phyloP scores from a whole-genome alignment of 1,284 basidiomycete genomes.

The Sporisorium iseilematis-ciliati region DNA sequence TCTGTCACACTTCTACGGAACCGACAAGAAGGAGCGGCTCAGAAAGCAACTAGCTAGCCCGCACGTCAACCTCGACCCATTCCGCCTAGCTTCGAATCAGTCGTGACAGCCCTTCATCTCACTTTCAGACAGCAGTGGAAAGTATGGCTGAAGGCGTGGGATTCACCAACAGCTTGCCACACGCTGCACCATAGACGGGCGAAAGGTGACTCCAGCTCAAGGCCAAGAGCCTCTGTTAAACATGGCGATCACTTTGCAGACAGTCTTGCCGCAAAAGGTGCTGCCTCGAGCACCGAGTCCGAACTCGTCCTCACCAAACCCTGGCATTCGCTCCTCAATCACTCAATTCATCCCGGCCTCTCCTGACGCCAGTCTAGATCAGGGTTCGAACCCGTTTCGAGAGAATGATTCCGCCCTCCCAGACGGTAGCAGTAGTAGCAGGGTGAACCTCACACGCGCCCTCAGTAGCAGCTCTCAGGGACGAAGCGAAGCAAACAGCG shows the following conservation, averaged over 20 bases:
- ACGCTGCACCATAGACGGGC: neutral
- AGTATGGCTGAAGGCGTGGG: conserved; percentile 8
- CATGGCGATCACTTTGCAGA: conserved; percentile 46
- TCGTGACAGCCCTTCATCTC: neutral
- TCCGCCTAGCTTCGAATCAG: neutral
- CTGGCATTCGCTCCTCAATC: conserved; percentile 39
- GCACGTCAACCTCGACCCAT: neutral
- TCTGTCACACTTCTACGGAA: neutral
- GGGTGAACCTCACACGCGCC: neutral
- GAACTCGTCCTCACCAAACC: conserved; percentile 37
- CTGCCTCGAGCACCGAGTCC: conserved; percentile 43
- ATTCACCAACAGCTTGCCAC: no score
- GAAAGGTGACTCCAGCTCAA: neutral
- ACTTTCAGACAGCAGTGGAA: neutral
- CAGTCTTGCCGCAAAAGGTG: conserved; percentile 36
- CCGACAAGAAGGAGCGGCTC: neutral
- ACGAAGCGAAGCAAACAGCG: neutral
- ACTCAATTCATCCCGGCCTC: conserved; percentile 50
- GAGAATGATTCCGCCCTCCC: neutral
- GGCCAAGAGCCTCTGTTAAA: neutral
- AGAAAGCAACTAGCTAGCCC: neutral
- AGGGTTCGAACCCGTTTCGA: neutral
- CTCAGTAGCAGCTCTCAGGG: conserved; percentile 16
- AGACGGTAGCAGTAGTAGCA: conserved; percentile 1
- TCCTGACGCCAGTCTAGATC: conserved; percentile 26